phyloP scores from a whole-genome alignment of 1,284 basidiomycete genomes.

The Tranzscheliella williamsii region DNA sequence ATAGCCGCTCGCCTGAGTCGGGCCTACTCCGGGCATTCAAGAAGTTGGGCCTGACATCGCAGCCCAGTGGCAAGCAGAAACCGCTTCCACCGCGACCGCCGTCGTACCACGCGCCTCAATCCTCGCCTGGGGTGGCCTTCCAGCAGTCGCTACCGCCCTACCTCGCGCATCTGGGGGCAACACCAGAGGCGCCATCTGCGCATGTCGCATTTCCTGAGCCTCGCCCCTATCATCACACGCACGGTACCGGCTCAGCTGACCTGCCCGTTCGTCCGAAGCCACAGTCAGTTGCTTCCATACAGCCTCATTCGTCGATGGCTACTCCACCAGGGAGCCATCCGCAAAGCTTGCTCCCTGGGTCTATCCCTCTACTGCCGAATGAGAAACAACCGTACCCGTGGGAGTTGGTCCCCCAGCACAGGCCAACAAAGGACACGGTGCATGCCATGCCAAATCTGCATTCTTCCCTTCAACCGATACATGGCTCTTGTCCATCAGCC shows the following conservation, averaged over 20 bases:
- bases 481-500: too few relatives aligned
- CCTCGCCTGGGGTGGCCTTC: too few relatives aligned
- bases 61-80: background rate
- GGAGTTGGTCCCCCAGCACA: conserved; percentile 21
- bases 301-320: too few relatives aligned
- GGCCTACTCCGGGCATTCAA: background rate
- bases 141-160: conserved; percentile 16
- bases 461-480: too few relatives aligned
- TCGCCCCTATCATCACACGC: too few relatives aligned
- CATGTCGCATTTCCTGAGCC: background rate
- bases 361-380: background rate
- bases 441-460: too few relatives aligned
- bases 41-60: background rate
- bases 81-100: background rate
- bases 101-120: too few relatives aligned
- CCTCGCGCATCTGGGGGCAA: conserved; percentile 7
- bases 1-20: background rate
- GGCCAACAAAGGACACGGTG: background rate
- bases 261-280: background rate
- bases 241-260: too few relatives aligned
- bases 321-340: too few relatives aligned
- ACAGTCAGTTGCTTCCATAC: background rate
- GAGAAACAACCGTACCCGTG: conserved; percentile 5
- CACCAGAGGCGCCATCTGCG: background rate
- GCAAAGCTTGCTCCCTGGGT: conserved; percentile 2